Conservation (phyloP, 73 alveolate species). For the Paramecium pentaurelia region DNA sequence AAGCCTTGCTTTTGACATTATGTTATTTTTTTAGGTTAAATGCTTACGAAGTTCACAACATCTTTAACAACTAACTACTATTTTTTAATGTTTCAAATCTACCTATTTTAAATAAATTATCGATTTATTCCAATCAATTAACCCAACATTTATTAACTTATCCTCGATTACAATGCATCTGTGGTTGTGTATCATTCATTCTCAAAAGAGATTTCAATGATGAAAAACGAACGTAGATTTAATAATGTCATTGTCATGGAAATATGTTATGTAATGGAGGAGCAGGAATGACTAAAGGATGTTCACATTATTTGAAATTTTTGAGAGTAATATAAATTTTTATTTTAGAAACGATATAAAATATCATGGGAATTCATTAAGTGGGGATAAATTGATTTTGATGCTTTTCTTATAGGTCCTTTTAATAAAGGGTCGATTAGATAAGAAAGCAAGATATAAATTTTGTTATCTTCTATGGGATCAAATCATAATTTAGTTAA, state of each 20-base stretch:
- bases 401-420: slow-evolving; percentile 79
- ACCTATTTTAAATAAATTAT: slow-evolving; percentile 44
- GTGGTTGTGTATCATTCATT: slow-evolving; percentile 75
- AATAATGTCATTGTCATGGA: slow-evolving; percentile 72
- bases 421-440: slow-evolving; percentile 62
- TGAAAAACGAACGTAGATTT: slow-evolving; percentile 61
- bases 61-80: slow-evolving; percentile 19
- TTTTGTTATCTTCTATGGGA: slow-evolving; percentile 60
- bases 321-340: slow-evolving; percentile 62
- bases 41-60: slow-evolving; percentile 89
- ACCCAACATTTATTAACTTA: slow-evolving; percentile 62
- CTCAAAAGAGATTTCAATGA: slow-evolving; percentile 72
- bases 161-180: slow-evolving; percentile 80
- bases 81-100: not conserved
- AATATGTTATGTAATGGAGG: slow-evolving; percentile 72
- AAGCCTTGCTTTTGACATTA: slow-evolving; percentile 74
- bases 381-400: slow-evolving; percentile 81
- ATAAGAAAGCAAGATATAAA: slow-evolving; percentile 54
- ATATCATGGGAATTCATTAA: slow-evolving; percentile 64
- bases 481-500: slow-evolving; percentile 61
- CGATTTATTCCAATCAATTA: not conserved
- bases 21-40: slow-evolving; percentile 77
- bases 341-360: slow-evolving; percentile 56
- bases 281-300: slow-evolving; percentile 86
- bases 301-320: slow-evolving; percentile 71